phyloP scores from a whole-genome alignment of 2,329 filamentous ascomycete genomes.

The Colletotrichum sp. region DNA sequence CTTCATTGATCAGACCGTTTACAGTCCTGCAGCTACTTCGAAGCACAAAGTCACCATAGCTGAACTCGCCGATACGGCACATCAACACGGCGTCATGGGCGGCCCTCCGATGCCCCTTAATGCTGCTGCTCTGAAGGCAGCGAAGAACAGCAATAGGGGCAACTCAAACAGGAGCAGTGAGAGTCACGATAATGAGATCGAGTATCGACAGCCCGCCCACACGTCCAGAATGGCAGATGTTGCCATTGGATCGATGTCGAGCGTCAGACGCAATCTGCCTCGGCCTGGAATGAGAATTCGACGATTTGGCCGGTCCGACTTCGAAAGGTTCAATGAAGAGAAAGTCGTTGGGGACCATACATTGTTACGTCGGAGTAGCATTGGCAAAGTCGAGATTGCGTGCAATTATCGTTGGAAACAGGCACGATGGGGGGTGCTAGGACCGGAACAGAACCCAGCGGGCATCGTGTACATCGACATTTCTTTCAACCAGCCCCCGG shows the following conservation, averaged over 20 bases:
- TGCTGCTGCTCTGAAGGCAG: conserved; percentile 52
- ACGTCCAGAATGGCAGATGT: background rate
- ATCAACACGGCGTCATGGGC: conserved; percentile 58
- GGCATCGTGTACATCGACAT: background rate
- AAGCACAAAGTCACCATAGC: conserved; percentile 48
- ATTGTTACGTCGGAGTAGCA: background rate
- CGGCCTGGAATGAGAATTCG: background rate
- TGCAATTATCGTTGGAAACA: background rate
- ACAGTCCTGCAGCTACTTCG: conserved; percentile 32
- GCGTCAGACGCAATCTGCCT: background rate
- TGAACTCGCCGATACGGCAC: conserved; percentile 46
- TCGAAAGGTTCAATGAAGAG: background rate
- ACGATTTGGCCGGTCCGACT: background rate
- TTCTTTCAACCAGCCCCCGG: background rate
- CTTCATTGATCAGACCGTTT: accelerated
- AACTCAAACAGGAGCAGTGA: conserved; percentile 62
- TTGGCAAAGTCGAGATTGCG: background rate
- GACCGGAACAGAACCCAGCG: background rate
- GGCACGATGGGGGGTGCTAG: background rate
- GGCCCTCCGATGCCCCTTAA: conserved; percentile 54
- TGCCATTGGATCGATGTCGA: background rate
- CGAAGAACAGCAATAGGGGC: conserved; percentile 53
- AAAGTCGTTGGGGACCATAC: background rate
- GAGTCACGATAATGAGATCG: conserved; percentile 50
- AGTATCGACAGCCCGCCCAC: conserved; percentile 51